Evolutionary conservation across 176 grass and related monocot genomes (phyloP).

Genomic region (Aegilops umbellulata): DNA sequence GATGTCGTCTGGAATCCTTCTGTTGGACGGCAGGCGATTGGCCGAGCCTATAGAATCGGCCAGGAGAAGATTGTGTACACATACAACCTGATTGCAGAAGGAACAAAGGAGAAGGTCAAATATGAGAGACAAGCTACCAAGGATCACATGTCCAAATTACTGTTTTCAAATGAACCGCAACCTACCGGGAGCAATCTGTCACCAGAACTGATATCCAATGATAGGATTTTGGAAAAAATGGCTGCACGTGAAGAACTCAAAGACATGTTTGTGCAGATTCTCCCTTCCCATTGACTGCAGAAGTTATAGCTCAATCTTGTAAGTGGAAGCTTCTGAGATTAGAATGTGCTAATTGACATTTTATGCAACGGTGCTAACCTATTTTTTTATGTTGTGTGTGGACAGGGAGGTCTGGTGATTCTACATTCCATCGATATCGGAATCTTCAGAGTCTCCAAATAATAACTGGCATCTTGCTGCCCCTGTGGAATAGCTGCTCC

Average conservation of each 20-base stretch:
- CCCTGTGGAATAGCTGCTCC: neutral
- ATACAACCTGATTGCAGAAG: slow-evolving; percentile 58
- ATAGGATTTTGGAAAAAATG: slow-evolving; percentile 67
- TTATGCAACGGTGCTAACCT: neutral
- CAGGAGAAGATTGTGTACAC: slow-evolving; percentile 78
- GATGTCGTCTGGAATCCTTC: slow-evolving; percentile 89
- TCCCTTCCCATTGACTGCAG: slow-evolving; percentile 3
- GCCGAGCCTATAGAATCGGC: slow-evolving; percentile 77
- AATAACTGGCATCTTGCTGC: neutral
- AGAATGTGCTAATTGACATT: neutral
- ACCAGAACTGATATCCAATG: slow-evolving; percentile 31
- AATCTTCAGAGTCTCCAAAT: slow-evolving; percentile 2
- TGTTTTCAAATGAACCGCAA: slow-evolving; percentile 29
- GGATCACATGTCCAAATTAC: slow-evolving; percentile 53
- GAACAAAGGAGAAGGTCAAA: slow-evolving; percentile 54
- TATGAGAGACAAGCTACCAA: slow-evolving; percentile 52
- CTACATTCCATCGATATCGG: neutral
- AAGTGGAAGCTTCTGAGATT: slow-evolving; percentile 7
- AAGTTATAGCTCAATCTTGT: slow-evolving; percentile 8
- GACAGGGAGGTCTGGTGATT: neutral
- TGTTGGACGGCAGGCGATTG: slow-evolving; percentile 68
- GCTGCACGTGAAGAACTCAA: slow-evolving; percentile 42
- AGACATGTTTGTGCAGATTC: slow-evolving; percentile 52
- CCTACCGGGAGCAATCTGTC: slow-evolving; percentile 2
- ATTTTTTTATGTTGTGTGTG: neutral